Percentiles rank a stretch among this genome's conserved stretches.
Evolutionary conservation across 495 filamentous ascomycete genomes (phyloP).

Genomic region (Pyrenula massariospora): DNA sequence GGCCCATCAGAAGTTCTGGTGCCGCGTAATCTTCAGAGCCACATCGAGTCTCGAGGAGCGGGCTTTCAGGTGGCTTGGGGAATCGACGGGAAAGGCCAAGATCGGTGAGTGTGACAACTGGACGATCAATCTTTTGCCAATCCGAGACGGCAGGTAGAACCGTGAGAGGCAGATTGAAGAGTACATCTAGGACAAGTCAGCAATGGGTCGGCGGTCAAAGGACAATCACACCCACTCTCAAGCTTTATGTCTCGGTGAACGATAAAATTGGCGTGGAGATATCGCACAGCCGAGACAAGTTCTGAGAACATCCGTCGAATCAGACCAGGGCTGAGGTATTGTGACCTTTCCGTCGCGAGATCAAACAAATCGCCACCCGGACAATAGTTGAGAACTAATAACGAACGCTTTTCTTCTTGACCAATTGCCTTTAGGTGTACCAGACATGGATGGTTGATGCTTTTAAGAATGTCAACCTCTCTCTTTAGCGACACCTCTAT

Average conservation of each 20-base stretch:
- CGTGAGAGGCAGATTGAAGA: conserved; percentile 64
- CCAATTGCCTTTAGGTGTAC: conserved; percentile 83
- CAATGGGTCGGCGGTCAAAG: conserved; percentile 3
- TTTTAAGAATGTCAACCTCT: conserved; percentile 85
- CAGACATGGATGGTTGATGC: conserved; percentile 75
- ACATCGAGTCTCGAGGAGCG: conserved; percentile 75
- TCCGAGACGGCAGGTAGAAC: conserved; percentile 38
- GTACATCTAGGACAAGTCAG: conserved; percentile 54
- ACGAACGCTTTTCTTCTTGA: conserved; percentile 64
- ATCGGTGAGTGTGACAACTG: conserved; percentile 81
- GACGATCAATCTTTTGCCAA: conserved; percentile 62
- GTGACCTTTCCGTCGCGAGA: conserved; percentile 55
- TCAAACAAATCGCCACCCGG: conserved; percentile 94
- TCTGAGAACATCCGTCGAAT: conserved; percentile 85
- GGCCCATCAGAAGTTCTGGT: conserved; percentile 89
- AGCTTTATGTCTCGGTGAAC: conserved; percentile 97
- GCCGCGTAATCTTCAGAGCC: conserved; percentile 96
- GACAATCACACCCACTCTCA: conserved; percentile 58
- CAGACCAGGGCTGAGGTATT: conserved; percentile 53
- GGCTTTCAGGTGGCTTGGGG: conserved; percentile 54
- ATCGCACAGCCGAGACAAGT: conserved; percentile 69
- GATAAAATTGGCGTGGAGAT: conserved; percentile 75
- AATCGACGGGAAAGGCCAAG: conserved; percentile 82
- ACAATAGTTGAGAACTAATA: conserved; percentile 84
- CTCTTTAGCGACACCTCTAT: conserved; percentile 86